Percentiles rank a stretch among this genome's conserved stretches.
These are phyloP conservation scores for Afroboletus lepidellus DNA, from an alignment of 1,284 basidiomycete genomes.

Conservation along the genomic window DNA sequence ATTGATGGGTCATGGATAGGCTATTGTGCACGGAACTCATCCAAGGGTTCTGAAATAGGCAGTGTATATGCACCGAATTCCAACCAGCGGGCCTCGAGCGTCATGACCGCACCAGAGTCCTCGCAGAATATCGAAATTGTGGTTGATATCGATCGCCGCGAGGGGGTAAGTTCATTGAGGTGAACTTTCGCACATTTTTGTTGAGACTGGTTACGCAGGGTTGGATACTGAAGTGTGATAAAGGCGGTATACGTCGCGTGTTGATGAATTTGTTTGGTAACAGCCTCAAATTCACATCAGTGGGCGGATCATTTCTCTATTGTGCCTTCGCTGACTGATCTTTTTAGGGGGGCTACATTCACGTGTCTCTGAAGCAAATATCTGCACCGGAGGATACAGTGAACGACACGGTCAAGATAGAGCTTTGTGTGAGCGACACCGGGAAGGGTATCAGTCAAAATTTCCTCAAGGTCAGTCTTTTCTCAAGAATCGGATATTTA, in stretches of 20 bases:
- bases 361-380: constrained; percentile 80
- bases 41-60: constrained; percentile 77
- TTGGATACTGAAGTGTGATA: constrained; percentile 89
- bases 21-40: constrained; percentile 75
- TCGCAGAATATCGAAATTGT: constrained; percentile 79
- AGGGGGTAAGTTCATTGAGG: constrained; percentile 47
- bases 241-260: constrained; percentile 87
- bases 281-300: constrained; percentile 88
- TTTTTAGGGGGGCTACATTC: constrained; percentile 78
- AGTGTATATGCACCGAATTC: constrained; percentile 83
- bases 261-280: constrained; percentile 97
- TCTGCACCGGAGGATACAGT: constrained; percentile 51
- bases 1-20: constrained; percentile 96
- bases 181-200: not conserved
- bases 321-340: constrained; percentile 11
- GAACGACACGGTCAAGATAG: constrained; percentile 68
- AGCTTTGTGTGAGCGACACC: constrained; percentile 86
- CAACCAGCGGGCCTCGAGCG: constrained; percentile 41
- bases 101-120: constrained; percentile 33
- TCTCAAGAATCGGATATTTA: not conserved
- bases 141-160: constrained; percentile 78
- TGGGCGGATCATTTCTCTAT: constrained; percentile 32
- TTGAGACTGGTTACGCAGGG: constrained; percentile 48
- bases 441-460: constrained; percentile 91
- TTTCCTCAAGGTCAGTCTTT: constrained; percentile 67